These are phyloP conservation scores for Fistulifera pelliculosa DNA, from an alignment of 108 stramenopile genomes.

Conservation along the genomic window DNA sequence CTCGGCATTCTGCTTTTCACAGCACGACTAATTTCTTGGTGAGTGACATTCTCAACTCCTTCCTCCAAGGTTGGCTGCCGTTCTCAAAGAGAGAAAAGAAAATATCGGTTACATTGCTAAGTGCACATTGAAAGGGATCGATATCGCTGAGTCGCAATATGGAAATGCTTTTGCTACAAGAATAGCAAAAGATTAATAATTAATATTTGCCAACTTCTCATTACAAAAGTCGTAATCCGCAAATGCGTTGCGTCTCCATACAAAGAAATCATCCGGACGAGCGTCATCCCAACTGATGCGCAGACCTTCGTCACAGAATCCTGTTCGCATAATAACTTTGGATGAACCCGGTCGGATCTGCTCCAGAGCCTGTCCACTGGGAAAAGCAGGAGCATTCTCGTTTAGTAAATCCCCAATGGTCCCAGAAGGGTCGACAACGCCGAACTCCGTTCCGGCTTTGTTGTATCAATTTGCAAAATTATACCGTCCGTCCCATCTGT, in stretches of 20 bases:
- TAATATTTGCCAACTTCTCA: too few species aligned
- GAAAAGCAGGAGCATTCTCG: conserved; percentile 60
- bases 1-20: too few species aligned
- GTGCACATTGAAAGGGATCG: too few species aligned
- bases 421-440: conserved; percentile 42
- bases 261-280: conserved; percentile 40
- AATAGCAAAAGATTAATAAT: too few species aligned
- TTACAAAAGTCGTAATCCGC: conserved; percentile 20
- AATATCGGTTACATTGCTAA: too few species aligned
- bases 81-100: too few species aligned
- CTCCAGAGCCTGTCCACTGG: conserved; percentile 69
- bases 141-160: too few species aligned
- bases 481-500: conserved; percentile 53
- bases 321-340: conserved; percentile 59
- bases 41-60: too few species aligned
- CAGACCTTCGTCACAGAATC: conserved; percentile 68
- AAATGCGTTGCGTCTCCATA: conserved; percentile 68
- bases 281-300: conserved; percentile 60
- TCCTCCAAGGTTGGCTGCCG: too few species aligned
- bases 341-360: conserved; percentile 52
- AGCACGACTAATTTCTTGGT: too few species aligned
- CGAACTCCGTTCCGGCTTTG: conserved; percentile 74
- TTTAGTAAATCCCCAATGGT: conserved; percentile 54
- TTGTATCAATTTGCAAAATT: conserved; percentile 52
- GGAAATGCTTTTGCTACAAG: too few species aligned